Base-by-base conservation (phyloP, 1,284 basidiomycete genomes). In the Pseudozyma pruni region DNA sequence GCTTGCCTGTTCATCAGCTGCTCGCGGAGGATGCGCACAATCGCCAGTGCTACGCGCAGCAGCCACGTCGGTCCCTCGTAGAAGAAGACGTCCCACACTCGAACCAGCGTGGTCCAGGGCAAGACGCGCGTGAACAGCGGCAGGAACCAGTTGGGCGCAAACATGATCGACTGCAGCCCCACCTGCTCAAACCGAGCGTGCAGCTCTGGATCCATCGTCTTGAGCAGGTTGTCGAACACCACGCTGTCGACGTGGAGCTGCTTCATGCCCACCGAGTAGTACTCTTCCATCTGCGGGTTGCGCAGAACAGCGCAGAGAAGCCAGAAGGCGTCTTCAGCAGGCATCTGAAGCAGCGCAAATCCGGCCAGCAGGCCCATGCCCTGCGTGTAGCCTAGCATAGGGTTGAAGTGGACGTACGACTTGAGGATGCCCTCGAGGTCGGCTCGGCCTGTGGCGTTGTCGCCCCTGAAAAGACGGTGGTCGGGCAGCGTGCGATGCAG, bases 261-360 rank as follows among this genome's bases (percentile, higher is more conserved):
- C 8, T 87, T 85, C n/a, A 88, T 86, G 48, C 86, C 88, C 11
- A 86, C 83, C 31, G 89, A 87, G 81, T 92, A 95, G 82, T 94
- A 94, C 32, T 69, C 72, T 20, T 74, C 74, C 72, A 81, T 71
- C 54, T 79, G 76, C 19, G 75, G 73, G 4, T 90, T 87, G 25
- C 90, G 89, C 8, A 93, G 85, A 60, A 96, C 90, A 4, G 92
- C 92, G 8, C 80, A 78, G 10, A 86, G 75, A 11, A 85, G 76
- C 92, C 92, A 96, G 80, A 97, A 97, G 0, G 92, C 91, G 67
- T 95, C 92, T 82, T 96, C 93, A 62, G 93, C 91, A 0, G 90
- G 91, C 1, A 91, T 89, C 58, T 93, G 89, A 25, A 92, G 85
- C 0, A 96, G 83, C 23, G 95, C 84, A 53, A 91, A 88, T 0